phyloP scores from a whole-genome alignment of 768 basidiomycete species.

The Tephrocybe rancida region DNA sequence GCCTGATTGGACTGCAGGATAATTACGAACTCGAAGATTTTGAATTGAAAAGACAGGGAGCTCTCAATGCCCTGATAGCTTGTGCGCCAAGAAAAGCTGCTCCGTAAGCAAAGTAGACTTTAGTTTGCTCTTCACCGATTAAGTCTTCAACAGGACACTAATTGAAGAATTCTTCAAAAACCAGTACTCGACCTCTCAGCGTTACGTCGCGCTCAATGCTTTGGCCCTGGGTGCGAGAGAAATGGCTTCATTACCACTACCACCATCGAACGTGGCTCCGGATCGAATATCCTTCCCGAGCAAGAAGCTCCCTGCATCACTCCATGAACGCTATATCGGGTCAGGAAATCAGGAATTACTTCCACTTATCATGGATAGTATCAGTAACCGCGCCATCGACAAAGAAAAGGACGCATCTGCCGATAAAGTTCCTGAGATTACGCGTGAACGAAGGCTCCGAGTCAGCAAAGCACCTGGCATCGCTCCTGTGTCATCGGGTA shows the following conservation, averaged over 20 bases:
- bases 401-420: conserved; percentile 55
- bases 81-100: conserved; percentile 80
- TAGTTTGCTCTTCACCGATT: not conserved
- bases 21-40: conserved; percentile 86
- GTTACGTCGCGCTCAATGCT: conserved; percentile 83
- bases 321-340: conserved; percentile 71
- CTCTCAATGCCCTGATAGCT: conserved; percentile 77
- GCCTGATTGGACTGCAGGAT: conserved; percentile 74
- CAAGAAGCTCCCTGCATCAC: conserved; percentile 69
- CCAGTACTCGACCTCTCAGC: conserved; percentile 87
- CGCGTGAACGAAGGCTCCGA: conserved; percentile 75
- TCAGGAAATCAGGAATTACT: conserved; percentile 44
- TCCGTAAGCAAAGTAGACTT: conserved; percentile 58
- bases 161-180: conserved; percentile 94
- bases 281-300: conserved; percentile 69
- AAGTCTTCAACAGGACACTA: conserved; percentile 53
- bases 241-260: conserved; percentile 53
- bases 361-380: conserved; percentile 59
- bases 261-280: conserved; percentile 28
- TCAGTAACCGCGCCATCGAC: conserved; percentile 66
- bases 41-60: conserved; percentile 71
- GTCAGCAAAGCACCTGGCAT: conserved; percentile 54
- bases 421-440: conserved; percentile 59
- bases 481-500: conserved; percentile 37
- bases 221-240: conserved; percentile 87